These are phyloP conservation scores for Penicillium taxi DNA, from an alignment of 495 filamentous ascomycete species.

Conservation along the genomic window DNA sequence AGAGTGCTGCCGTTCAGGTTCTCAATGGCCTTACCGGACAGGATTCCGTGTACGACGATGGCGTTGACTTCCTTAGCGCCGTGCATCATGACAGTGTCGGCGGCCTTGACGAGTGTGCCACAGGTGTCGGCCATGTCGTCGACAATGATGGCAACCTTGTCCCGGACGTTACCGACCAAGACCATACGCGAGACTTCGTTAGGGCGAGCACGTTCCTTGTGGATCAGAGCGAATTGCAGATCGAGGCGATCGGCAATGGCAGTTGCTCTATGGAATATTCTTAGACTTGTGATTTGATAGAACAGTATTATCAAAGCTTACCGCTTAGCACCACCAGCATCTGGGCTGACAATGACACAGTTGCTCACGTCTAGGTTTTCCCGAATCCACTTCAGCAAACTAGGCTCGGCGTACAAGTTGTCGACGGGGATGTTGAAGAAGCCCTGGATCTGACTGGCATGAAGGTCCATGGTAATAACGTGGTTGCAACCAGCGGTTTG, in stretches of 20 bases:
- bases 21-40: slow-evolving; percentile 86
- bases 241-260: slow-evolving; percentile 92
- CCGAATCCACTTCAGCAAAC: slow-evolving; percentile 81
- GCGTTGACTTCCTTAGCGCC: slow-evolving; percentile 83
- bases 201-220: slow-evolving; percentile 92
- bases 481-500: slow-evolving; percentile 86
- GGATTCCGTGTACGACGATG: slow-evolving; percentile 92
- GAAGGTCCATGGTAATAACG: slow-evolving; percentile 80
- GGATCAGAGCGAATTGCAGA: slow-evolving; percentile 93
- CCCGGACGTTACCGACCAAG: slow-evolving; percentile 56
- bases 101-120: slow-evolving; percentile 88
- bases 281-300: slow-evolving; percentile 1
- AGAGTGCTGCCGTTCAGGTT: slow-evolving; percentile 76
- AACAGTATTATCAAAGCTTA: slow-evolving; percentile 30
- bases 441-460: slow-evolving; percentile 60
- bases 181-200: slow-evolving; percentile 98
- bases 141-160: slow-evolving; percentile 66
- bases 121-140: slow-evolving; percentile 89
- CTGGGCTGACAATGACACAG: slow-evolving; percentile 91
- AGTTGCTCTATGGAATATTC: slow-evolving; percentile 54
- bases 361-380: slow-evolving; percentile 77
- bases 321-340: slow-evolving; percentile 95
- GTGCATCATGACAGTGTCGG: slow-evolving; percentile 82
- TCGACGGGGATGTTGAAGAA: slow-evolving; percentile 99
- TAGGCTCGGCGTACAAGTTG: slow-evolving; percentile 94